Evolutionary conservation across 176 grass and related monocot genomes (phyloP).

Genomic region (Ensete glaucum): DNA sequence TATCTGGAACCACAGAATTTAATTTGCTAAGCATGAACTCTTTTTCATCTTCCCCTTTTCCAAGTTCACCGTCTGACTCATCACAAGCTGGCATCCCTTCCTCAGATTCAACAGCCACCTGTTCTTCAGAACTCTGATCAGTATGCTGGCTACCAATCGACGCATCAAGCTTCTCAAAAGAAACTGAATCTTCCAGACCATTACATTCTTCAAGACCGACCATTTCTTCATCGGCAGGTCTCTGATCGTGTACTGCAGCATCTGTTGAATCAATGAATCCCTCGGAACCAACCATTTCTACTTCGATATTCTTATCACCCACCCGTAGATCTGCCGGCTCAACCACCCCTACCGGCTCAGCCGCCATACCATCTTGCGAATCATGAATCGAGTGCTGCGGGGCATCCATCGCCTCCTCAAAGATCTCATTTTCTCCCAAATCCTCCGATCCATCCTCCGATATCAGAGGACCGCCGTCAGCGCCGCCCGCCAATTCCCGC

Average conservation of each 20-base stretch:
- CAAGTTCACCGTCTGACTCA: background rate
- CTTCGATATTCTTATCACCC: background rate
- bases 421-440: slow-evolving; percentile 13
- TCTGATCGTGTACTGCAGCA: background rate
- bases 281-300: background rate
- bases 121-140: background rate
- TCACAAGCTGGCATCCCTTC: background rate
- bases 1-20: background rate
- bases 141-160: background rate
- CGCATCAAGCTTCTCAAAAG: background rate
- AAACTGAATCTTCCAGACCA: background rate
- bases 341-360: background rate
- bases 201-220: background rate
- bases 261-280: background rate
- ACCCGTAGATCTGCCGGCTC: background rate
- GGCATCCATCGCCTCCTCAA: slow-evolving; percentile 16
- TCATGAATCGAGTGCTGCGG: background rate
- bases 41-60: background rate
- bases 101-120: background rate
- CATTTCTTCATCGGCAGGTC: background rate
- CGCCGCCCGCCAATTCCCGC: background rate
- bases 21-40: background rate
- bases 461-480: background rate
- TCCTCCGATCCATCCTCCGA: background rate
- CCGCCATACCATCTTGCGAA: background rate